phyloP scores from a whole-genome alignment of 768 basidiomycete genomes.

The Mrakia gelida region DNA sequence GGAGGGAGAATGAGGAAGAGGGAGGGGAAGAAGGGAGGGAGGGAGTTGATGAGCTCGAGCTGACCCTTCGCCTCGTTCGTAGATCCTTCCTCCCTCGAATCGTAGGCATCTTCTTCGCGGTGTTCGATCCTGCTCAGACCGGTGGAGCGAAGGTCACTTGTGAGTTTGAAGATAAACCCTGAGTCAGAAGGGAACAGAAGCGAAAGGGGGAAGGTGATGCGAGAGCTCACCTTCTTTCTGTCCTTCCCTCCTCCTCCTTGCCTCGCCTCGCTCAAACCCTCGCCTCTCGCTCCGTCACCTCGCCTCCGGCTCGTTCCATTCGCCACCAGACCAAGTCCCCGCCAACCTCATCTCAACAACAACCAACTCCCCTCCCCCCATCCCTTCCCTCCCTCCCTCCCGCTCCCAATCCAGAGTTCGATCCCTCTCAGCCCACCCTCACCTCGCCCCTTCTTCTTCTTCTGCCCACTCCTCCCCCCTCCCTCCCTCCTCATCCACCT shows the following conservation, averaged over 20 bases:
- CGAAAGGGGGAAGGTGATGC: not conserved
- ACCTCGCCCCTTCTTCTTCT: not conserved
- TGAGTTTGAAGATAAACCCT: conserved; percentile 51
- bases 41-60: not conserved
- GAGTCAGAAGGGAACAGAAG: no score
- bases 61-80: not conserved
- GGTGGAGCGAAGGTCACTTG: conserved; percentile 76
- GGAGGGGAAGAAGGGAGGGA: not conserved
- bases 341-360: conserved; percentile 42
- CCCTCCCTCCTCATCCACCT: conserved; percentile 23
- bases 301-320: no score
- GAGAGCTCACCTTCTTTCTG: conserved; percentile 42
- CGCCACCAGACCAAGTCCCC: conserved; percentile 34
- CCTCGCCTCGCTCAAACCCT: conserved; percentile 22
- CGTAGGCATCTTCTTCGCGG: conserved; percentile 51
- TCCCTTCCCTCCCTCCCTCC: not conserved
- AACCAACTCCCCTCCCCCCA: not conserved
- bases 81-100: conserved; percentile 46
- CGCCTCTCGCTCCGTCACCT: no score
- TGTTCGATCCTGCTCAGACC: conserved; percentile 69
- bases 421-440: conserved; percentile 7
- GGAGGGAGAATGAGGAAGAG: no score
- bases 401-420: conserved; percentile 16
- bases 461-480: not conserved
- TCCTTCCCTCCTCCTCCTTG: conserved; percentile 39